These are phyloP conservation scores for Chlamydomonas sp. DNA, from an alignment of 139 green algal genomes.

Conservation along the genomic window DNA sequence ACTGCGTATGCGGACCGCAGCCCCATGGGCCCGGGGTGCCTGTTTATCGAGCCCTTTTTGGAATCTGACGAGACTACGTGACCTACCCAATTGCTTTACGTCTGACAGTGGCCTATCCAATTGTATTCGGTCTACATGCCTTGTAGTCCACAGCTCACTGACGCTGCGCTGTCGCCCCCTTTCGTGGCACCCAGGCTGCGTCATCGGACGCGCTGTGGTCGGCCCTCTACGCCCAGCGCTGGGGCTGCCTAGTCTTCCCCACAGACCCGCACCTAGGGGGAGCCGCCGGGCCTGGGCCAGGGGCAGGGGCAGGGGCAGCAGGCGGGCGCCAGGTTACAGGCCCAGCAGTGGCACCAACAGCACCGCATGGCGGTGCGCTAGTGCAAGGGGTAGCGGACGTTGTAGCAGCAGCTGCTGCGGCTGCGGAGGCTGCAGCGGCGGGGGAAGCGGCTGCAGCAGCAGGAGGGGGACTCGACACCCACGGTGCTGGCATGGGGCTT, in stretches of 20 bases:
- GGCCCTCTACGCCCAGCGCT: slow-evolving; percentile 41
- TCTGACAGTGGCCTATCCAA: too few species aligned
- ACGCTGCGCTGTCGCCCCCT: neutral
- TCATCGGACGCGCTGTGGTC: slow-evolving; percentile 42
- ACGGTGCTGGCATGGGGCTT: too few species aligned
- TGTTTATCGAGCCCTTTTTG: neutral
- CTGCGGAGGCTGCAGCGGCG: neutral
- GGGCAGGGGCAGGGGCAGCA: neutral
- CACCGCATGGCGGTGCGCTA: neutral
- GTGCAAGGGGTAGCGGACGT: neutral
- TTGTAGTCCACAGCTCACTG: neutral
- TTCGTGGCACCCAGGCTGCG: slow-evolving; percentile 5
- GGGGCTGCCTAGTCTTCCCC: slow-evolving; percentile 49
- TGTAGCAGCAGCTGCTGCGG: neutral
- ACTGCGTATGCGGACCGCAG: too few species aligned
- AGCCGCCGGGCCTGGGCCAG: neutral
- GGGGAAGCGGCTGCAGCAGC: neutral
- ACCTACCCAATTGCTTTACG: too few species aligned
- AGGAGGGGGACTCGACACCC: neutral
- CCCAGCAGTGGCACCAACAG: neutral
- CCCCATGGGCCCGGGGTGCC: neutral
- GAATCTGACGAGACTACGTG: neutral
- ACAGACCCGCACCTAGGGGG: slow-evolving; percentile 27
- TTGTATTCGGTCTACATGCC: too few species aligned
- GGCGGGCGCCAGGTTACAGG: too few species aligned